Base-by-base conservation (phyloP, 1,284 basidiomycete genomes). In the Violaceomyces palustris region DNA sequence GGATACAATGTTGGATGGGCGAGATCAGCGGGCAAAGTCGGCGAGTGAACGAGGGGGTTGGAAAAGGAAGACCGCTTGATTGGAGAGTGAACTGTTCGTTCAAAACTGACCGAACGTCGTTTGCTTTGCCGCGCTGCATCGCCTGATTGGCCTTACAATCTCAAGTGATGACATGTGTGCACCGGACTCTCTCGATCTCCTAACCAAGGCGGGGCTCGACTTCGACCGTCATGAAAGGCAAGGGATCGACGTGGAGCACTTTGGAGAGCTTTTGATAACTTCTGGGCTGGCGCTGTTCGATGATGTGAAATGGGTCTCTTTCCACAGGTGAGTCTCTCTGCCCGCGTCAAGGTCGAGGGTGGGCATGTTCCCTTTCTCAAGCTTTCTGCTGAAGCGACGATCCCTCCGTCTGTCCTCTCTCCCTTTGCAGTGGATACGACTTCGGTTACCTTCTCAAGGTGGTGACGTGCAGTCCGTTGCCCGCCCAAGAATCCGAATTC, bases 391-490 rank as follows among this genome's bases (percentile, higher is more conserved):
- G n/a, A n/a, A n/a, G n/a, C n/a, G n/a, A n/a, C n/a, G n/a, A n/a
- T n/a, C n/a, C n/a, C n/a, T n/a, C n/a, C n/a, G n/a, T n/a, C n/a
- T n/a, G n/a, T n/a, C n/a, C 10, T 15, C 39, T 6, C 39, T 3
- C 1, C 12, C 6, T 6, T 6, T 40, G 29, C 73, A 96, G 92
- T 73, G 94, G 93, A 24, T 98, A 98, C 76, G 93, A 99, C 75
- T 98, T 99, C 77, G 93, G 94, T 17, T 99, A 98, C 74, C 86
- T 98, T 63, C 84, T 99, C 75, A 94, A 94, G 74, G 81, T 97
- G 39, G 81, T 99, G 37, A 96, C 92, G 1, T 86, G 83, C 58
- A 79, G 85, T 66, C 87, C 89, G 32, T 77, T 98, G 52, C 94
- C 94, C 3, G 82, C 85, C 22, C 83, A 84, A 19, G 94, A 99